Evolutionary conservation across 257 asterid genomes (phyloP).

Genomic region (Salvia splendens): DNA sequence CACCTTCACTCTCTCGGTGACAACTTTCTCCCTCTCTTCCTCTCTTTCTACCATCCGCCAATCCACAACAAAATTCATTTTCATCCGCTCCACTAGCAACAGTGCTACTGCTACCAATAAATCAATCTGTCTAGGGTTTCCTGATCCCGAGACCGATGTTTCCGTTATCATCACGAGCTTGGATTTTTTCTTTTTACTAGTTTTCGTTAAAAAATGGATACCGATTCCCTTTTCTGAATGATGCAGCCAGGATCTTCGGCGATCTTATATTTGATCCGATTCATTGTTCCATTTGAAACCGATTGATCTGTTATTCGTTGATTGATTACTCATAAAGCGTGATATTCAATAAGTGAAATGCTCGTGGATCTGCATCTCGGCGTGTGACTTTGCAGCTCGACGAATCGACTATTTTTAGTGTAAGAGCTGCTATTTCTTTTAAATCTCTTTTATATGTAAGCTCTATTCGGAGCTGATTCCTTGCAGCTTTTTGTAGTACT

Average conservation of each 20-base stretch:
- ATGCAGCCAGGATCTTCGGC: slow-evolving; percentile 51
- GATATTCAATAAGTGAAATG: slow-evolving; percentile 26
- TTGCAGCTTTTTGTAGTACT: slow-evolving; percentile 6
- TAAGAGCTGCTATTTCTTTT: slow-evolving; percentile 46
- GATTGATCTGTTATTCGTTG: slow-evolving; percentile 33
- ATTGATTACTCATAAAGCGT: slow-evolving; percentile 17
- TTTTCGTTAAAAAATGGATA: not conserved
- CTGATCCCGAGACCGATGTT: slow-evolving; percentile 31
- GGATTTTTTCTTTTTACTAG: not conserved
- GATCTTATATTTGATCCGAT: slow-evolving; percentile 41
- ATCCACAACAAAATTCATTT: slow-evolving; percentile 38
- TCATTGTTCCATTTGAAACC: slow-evolving; percentile 28
- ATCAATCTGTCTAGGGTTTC: slow-evolving; percentile 45
- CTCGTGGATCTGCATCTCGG: slow-evolving; percentile 56
- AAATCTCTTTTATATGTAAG: not conserved
- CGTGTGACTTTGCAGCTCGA: slow-evolving; percentile 39
- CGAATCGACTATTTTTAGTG: slow-evolving; percentile 43
- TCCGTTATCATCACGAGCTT: slow-evolving; percentile 3
- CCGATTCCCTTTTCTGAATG: slow-evolving; percentile 37
- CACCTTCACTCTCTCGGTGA: slow-evolving; percentile 38
- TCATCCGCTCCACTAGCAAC: slow-evolving; percentile 37
- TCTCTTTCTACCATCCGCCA: slow-evolving; percentile 36
- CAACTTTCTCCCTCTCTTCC: slow-evolving; percentile 27
- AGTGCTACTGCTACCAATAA: slow-evolving; percentile 32
- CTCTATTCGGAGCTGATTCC: slow-evolving; percentile 4